Base-by-base conservation (phyloP, 768 basidiomycete species). In the Krasilnikovozyma curviuscula region DNA sequence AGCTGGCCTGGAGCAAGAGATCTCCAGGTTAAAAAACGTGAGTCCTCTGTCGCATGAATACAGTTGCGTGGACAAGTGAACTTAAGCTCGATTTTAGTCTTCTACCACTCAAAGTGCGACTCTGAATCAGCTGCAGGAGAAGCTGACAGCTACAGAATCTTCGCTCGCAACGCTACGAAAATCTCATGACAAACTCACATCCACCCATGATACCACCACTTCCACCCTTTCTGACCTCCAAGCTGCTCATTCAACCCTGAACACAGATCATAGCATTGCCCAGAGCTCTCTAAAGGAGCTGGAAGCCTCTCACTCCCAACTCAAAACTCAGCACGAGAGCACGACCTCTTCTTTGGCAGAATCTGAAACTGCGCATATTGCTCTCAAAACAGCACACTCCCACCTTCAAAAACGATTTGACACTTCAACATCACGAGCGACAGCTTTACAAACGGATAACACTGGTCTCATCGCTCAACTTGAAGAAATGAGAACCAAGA, bases 401-500 rank as follows among this genome's bases (percentile, higher is more conserved):
- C 65, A 65, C 33, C 64, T 81, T 14, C 66, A 68, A 44, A 62
- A 77, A 44, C 78, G 81, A 4, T 79, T 77, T 6, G 78, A 81
- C 31, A 78, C 79, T 54, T 78, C 80, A 0, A 81, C 84, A 62
- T 69, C 67, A 56, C 75, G 68, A 3, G 78, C 82, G 57, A 73
- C 74, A 57, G 76, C 74, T 50, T 69, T 88, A 3, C 83, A 84
- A 57, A 66, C 68, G 0, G 84, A 88, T 63, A 82, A 83, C 33
- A 75, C 40, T 33, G 35, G 35, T 44, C 70, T 88, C 29, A 74
- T 85, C 76, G 74, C 71, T 25, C 77, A 80, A n/a, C 65, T 86
- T 51, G 78, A 85, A 54, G 82, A 85, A 63, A 79, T 85, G 75
- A 73, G 79, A 27, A 74, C 81, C 33, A 85, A 85, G 67, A 76